These are phyloP conservation scores for Zizania palustris DNA, from an alignment of 202 grass and related monocot species.

Conservation along the genomic window DNA sequence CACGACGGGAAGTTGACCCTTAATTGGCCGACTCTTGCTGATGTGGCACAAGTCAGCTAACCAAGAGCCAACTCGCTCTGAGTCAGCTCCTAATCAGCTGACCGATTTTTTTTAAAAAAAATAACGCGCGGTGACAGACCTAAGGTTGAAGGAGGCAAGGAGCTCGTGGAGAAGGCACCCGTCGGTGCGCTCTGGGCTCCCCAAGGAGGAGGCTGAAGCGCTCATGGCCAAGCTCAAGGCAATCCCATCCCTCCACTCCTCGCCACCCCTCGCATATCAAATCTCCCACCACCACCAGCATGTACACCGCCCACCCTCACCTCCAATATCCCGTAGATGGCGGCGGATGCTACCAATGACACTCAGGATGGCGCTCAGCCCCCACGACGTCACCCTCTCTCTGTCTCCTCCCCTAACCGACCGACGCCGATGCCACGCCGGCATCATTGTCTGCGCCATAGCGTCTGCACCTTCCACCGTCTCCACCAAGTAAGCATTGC, in stretches of 20 bases:
- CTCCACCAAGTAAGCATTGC: slow-evolving; percentile 50
- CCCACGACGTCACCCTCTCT: slow-evolving; percentile 39
- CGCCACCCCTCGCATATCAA: slow-evolving; percentile 29
- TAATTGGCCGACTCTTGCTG: too few relatives aligned
- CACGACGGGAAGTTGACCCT: too few relatives aligned
- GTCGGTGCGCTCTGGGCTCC: too few relatives aligned
- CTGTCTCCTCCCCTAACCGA: slow-evolving; percentile 36
- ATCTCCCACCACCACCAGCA: slow-evolving; percentile 4
- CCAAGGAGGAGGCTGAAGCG: too few relatives aligned
- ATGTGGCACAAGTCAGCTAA: too few relatives aligned
- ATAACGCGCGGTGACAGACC: too few relatives aligned
- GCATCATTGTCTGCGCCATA: slow-evolving; percentile 46
- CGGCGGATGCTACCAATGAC: slow-evolving; percentile 13
- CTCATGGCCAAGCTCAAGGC: too few relatives aligned
- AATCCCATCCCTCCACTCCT: neutral
- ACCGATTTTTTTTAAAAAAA: too few relatives aligned
- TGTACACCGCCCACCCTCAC: neutral
- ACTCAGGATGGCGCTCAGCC: slow-evolving; percentile 52
- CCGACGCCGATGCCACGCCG: neutral
- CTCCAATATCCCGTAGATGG: neutral
- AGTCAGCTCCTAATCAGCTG: too few relatives aligned
- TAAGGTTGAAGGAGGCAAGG: too few relatives aligned
- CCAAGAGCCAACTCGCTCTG: too few relatives aligned
- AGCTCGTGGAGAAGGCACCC: too few relatives aligned
- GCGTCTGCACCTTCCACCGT: slow-evolving; percentile 48